Evolutionary conservation across 768 basidiomycete species (phyloP).

Genomic region (Xanthoconium purpureum): DNA sequence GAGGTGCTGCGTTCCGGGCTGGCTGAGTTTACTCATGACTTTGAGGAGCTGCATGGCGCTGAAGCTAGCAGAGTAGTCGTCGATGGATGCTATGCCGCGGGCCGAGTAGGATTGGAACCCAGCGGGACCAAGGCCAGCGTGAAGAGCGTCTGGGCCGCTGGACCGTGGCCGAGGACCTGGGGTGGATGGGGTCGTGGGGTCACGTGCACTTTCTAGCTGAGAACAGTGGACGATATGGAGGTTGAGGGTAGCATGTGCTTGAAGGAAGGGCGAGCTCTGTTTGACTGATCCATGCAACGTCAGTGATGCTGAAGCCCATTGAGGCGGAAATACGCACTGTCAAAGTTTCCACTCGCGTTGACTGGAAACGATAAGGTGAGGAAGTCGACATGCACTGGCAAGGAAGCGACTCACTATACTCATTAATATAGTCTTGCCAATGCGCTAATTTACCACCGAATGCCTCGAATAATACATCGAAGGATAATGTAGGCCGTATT

Average conservation of each 20-base stretch:
- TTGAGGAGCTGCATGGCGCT: slow-evolving; percentile 75
- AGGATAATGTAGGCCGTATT: slow-evolving; percentile 52
- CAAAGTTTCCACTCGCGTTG: slow-evolving; percentile 67
- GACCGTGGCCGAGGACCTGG: slow-evolving; percentile 34
- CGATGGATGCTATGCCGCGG: slow-evolving; percentile 26
- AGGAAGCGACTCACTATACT: slow-evolving; percentile 48
- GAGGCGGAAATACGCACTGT: slow-evolving; percentile 46
- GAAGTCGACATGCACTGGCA: background rate
- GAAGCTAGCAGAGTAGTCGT: slow-evolving; percentile 62
- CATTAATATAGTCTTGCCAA: slow-evolving; percentile 76
- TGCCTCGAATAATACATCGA: slow-evolving; percentile 71
- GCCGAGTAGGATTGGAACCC: slow-evolving; percentile 57
- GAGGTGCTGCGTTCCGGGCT: slow-evolving; percentile 58
- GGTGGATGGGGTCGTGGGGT: slow-evolving; percentile 31
- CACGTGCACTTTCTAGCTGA: slow-evolving; percentile 45
- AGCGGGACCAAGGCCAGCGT: slow-evolving; percentile 57
- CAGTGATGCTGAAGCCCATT: slow-evolving; percentile 2
- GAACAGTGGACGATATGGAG: slow-evolving; percentile 85
- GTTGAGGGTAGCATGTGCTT: slow-evolving; percentile 80
- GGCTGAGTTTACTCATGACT: slow-evolving; percentile 76
- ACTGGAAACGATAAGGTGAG: slow-evolving; percentile 41
- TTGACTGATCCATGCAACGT: slow-evolving; percentile 46
- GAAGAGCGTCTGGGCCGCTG: slow-evolving; percentile 48
- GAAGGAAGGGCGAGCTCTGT: slow-evolving; percentile 79
- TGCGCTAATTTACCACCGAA: slow-evolving; percentile 85